Conservation (phyloP, 164 flowering plant species). For the Vitis rupestris region DNA sequence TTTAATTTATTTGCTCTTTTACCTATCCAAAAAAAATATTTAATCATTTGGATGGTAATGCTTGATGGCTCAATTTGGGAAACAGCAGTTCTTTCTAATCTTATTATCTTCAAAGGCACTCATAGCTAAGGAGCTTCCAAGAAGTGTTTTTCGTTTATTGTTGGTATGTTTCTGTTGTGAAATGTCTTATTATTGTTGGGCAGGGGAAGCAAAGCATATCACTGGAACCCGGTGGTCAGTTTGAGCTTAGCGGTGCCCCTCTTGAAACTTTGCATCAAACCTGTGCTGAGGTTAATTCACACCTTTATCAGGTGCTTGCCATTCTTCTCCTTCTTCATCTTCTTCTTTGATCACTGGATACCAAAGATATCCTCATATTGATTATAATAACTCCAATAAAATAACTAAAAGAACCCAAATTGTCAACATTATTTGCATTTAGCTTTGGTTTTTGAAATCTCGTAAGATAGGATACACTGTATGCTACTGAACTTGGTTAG, state of each 20-base stretch:
- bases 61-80: not conserved
- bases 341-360: too few relatives aligned
- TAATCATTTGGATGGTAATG: not conserved
- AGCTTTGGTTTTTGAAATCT: too few relatives aligned
- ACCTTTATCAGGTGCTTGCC: constrained; percentile 80
- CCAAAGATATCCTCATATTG: too few relatives aligned
- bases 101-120: too few relatives aligned
- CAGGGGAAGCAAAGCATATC: constrained; percentile 99
- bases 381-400: too few relatives aligned
- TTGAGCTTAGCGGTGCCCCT: constrained; percentile 99
- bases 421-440: too few relatives aligned
- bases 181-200: constrained; percentile 6
- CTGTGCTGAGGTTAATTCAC: constrained; percentile 99
- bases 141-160: not conserved
- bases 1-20: too few relatives aligned
- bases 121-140: not conserved
- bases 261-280: constrained; percentile 98
- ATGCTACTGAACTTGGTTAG: too few relatives aligned
- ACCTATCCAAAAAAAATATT: too few relatives aligned
- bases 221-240: constrained; percentile 98
- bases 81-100: not conserved
- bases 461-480: too few relatives aligned
- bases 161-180: not conserved
- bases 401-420: too few relatives aligned
- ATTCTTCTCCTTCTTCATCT: too few relatives aligned